These are phyloP conservation scores for Singerocomus rubriflavus DNA, from an alignment of 1,284 basidiomycete species.

Conservation along the genomic window DNA sequence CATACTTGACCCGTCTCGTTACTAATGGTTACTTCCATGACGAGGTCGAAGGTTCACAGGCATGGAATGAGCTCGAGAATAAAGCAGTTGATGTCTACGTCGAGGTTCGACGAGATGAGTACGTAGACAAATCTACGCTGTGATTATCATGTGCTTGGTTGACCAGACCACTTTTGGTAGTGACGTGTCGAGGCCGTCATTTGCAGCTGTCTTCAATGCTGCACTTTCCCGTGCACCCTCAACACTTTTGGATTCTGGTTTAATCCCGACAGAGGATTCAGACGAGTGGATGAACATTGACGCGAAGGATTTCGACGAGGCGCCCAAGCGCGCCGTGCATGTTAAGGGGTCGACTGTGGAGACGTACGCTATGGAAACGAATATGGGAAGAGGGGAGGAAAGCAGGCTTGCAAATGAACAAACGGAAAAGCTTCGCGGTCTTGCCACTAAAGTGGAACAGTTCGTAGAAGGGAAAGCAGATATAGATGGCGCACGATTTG, in stretches of 20 bases:
- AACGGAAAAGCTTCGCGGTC: slow-evolving; percentile 64
- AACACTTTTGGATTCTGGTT: slow-evolving; percentile 12
- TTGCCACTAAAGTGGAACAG: slow-evolving; percentile 80
- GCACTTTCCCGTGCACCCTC: slow-evolving; percentile 49
- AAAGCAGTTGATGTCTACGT: slow-evolving; percentile 69
- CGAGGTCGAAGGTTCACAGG: slow-evolving; percentile 71
- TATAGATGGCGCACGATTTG: slow-evolving; percentile 81
- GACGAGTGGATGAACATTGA: slow-evolving; percentile 76
- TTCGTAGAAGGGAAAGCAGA: slow-evolving; percentile 89
- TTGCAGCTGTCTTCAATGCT: slow-evolving; percentile 66
- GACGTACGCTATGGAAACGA: slow-evolving; percentile 45
- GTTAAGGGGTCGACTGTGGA: slow-evolving; percentile 23
- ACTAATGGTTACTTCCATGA: slow-evolving; percentile 71
- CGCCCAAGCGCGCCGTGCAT: slow-evolving; percentile 41
- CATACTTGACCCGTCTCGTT: slow-evolving; percentile 65
- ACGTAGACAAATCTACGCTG: slow-evolving; percentile 28
- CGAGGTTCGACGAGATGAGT: slow-evolving; percentile 66
- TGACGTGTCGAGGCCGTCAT: slow-evolving; percentile 62
- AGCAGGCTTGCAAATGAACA: slow-evolving; percentile 57
- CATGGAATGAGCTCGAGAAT: slow-evolving; percentile 71
- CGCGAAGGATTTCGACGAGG: slow-evolving; percentile 59
- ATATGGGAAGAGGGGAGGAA: slow-evolving; percentile 40
- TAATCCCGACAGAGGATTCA: slow-evolving; percentile 50
- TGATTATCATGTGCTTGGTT: background rate
- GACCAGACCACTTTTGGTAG: slow-evolving; percentile 33